Evolutionary conservation across 2,329 filamentous ascomycete genomes (phyloP).

Genomic region (Aspergillus caelatus): DNA sequence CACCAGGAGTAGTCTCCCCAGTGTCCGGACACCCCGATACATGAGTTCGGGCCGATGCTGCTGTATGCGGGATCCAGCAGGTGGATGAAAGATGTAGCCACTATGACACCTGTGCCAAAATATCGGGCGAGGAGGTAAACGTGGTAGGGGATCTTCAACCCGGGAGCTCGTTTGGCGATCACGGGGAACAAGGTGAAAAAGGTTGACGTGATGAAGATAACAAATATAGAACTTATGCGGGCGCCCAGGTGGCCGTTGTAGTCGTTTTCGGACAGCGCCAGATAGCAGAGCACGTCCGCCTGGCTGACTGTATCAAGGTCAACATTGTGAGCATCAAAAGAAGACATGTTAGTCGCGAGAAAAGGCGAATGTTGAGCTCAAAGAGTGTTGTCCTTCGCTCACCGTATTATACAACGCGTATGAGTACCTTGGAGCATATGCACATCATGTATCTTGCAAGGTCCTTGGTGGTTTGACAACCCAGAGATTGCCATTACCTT

Average conservation of each 20-base stretch:
- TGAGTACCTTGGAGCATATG: slow-evolving; percentile 8
- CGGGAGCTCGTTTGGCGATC: slow-evolving; percentile 43
- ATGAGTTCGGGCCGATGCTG: slow-evolving; percentile 51
- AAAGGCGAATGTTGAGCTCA: background rate
- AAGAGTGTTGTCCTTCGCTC: background rate
- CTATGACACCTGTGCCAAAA: slow-evolving; percentile 52
- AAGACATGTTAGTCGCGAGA: slow-evolving; percentile 16
- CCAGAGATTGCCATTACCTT: background rate
- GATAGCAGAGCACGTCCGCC: slow-evolving; percentile 54
- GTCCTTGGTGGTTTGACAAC: background rate
- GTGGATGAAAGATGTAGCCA: slow-evolving; percentile 53
- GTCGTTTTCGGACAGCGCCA: slow-evolving; percentile 51
- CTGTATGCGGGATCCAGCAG: slow-evolving; percentile 50
- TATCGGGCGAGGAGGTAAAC: slow-evolving; percentile 53
- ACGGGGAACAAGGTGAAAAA: slow-evolving; percentile 51
- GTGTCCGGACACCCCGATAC: slow-evolving; percentile 56
- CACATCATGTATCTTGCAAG: background rate
- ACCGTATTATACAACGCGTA: background rate
- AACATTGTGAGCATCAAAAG: slow-evolving; percentile 46
- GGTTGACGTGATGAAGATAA: slow-evolving; percentile 47
- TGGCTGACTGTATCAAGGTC: slow-evolving; percentile 48
- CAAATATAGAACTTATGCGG: slow-evolving; percentile 49
- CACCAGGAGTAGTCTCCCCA: slow-evolving; percentile 58
- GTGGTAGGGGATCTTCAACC: slow-evolving; percentile 44
- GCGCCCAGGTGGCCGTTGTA: slow-evolving; percentile 56